Evolutionary conservation across 2,329 filamentous ascomycete genomes (phyloP).

Genomic region (Exophiala lecanii-corni): DNA sequence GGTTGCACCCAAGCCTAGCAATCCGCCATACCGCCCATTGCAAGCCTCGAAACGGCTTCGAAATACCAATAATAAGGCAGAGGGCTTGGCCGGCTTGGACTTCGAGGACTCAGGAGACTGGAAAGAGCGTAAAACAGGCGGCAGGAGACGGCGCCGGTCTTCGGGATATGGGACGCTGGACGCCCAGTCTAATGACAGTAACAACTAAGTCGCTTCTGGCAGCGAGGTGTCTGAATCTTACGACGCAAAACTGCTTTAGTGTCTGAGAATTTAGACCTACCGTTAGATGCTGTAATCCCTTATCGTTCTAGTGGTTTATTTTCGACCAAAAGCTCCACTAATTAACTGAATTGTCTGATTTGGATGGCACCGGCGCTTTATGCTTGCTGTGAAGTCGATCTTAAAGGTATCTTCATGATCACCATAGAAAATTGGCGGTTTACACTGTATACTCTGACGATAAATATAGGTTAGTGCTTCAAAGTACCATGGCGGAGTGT

Average conservation of each 20-base stretch:
- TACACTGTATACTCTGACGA: constrained; percentile 1
- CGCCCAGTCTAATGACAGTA: neutral
- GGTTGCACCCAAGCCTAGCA: neutral
- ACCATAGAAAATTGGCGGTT: neutral
- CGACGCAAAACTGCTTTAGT: neutral
- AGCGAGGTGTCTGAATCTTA: neutral
- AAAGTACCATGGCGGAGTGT: neutral
- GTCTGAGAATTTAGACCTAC: neutral
- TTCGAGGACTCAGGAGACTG: neutral
- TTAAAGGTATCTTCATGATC: constrained; percentile 1
- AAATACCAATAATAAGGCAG: neutral
- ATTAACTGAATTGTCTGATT: neutral
- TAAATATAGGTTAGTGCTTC: neutral
- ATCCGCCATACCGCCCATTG: neutral
- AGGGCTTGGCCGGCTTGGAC: neutral
- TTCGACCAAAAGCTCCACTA: neutral
- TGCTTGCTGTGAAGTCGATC: neutral
- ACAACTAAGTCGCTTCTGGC: neutral
- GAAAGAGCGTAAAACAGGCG: neutral
- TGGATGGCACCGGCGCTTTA: neutral
- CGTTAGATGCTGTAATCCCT: neutral
- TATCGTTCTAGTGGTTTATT: neutral
- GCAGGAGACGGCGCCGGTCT: neutral
- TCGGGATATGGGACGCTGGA: neutral
- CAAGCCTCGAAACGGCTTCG: neutral